Evolutionary conservation across 208 protist genomes (phyloP), one percentile per base, ranked within the genome.

Genomic region (Acanthamoeba royreba): DNA sequence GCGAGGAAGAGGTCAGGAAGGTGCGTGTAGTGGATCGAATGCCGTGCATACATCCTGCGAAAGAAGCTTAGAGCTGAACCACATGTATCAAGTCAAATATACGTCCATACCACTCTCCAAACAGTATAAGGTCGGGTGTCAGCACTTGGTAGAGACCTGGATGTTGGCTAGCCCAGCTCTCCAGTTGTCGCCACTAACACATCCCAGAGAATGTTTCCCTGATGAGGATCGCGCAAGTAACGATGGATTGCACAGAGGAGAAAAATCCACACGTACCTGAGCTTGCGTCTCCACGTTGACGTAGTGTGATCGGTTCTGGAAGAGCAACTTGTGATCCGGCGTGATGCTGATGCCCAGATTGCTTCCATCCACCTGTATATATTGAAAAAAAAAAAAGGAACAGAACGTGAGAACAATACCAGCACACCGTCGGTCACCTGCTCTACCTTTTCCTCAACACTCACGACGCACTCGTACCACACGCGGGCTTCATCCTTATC

Each of bases 281-380:
- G 85, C 85, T n/a, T 91, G 85, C 5, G 85, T 92, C n/a, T 74
- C 87, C n/a, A 38, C 58, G 63, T 66, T 79, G 40, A 92, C 61
- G 43, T 61, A 92, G 87, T 79, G 58, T 11, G 87, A 92, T 7
- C 87, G 87, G 58, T 92, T 92, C 87, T 92, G 87, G 38, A 92
- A 53, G 43, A 46, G 58, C 40, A 79, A 61, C 19, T 92, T 52
- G 33, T 66, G 47, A 11, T 92, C 87, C 11, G 40, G 43, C 25
- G 46, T 66, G 43, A 79, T 47, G 87, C 42, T 53, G 43, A 92
- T 79, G 61, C 87, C 87, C 53, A 92, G 40, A n/a, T 92, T 92
- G 53, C 49, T 66, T 38, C 87, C 87, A 43, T 92, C 87, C 40
- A 92, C 86, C 81, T 89, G 19, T 31, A n/a, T n/a, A n/a, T n/a